These are phyloP conservation scores for Letharia lupina DNA, from an alignment of 495 filamentous ascomycete species.

Conservation along the genomic window DNA sequence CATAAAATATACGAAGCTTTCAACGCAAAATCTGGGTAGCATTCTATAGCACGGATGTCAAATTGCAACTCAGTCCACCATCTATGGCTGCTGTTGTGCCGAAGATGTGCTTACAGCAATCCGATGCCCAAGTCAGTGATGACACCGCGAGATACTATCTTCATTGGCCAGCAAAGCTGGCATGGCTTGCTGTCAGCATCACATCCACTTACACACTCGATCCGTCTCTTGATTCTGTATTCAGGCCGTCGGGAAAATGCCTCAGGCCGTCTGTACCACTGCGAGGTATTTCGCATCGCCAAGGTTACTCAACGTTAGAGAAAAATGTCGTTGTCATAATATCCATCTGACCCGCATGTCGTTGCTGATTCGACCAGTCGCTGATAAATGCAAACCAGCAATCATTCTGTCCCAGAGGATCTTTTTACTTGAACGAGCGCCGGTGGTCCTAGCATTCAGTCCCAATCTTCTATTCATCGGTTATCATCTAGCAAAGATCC, in stretches of 20 bases:
- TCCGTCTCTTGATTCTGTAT: neutral
- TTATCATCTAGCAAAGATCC: neutral
- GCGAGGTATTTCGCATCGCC: neutral
- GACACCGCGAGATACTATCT: slow-evolving; percentile 3
- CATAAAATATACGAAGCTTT: neutral
- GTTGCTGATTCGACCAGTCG: neutral
- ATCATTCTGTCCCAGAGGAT: neutral
- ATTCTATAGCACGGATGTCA: slow-evolving; percentile 85
- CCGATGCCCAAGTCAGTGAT: slow-evolving; percentile 11
- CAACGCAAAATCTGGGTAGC: too few species aligned
- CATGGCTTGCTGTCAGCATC: neutral
- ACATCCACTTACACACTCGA: neutral
- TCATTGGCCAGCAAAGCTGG: neutral
- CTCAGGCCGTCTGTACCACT: neutral
- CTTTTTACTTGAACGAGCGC: neutral
- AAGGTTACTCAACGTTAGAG: neutral
- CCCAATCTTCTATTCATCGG: neutral
- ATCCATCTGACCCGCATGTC: neutral
- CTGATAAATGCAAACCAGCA: neutral
- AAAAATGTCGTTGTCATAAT: neutral
- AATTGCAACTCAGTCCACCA: slow-evolving; percentile 76
- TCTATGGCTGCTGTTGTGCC: slow-evolving; percentile 88
- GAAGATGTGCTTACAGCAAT: slow-evolving; percentile 66
- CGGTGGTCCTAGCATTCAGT: neutral
- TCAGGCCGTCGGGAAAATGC: too few species aligned